Evolutionary conservation across 257 asterid species (phyloP), one percentile per base, ranked within the genome.

Genomic region (Thymus quinquecostatus): DNA sequence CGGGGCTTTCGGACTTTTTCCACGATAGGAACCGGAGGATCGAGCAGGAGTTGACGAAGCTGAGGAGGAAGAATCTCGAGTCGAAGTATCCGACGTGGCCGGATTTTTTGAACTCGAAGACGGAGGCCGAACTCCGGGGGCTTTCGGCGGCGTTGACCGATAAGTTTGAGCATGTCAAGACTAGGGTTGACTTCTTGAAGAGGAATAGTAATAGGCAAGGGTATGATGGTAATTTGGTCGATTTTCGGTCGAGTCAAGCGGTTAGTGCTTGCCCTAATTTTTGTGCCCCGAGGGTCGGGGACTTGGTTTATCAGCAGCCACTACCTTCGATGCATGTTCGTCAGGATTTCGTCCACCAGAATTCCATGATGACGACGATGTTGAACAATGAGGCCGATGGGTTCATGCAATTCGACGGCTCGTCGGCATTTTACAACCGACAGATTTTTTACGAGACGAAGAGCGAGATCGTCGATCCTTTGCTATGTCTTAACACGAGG

Each of bases 31-130:
- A n/a, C 5, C 10, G 27, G 2, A 49, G 34, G 12, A 33, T 66
- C n/a, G 60, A 49, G n/a, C 49, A 33, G 0, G 49, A 49, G 11
- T 60, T 66, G 34, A 3, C 60, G 6, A 49, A 27, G 71, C 45
- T 66, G 7, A 28, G 43, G 13, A n/a, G 21, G 11, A 10, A 14
- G 45, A 66, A 66, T 29, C 3, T 49, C 10, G 49, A 66, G 14
- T 40, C 49, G 2, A 66, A 50, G 48, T 66, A 48, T 30, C 71
- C 60, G 13, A 66, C 60, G n/a, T 36, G 68, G 54, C 54, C 21
- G 3, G 55, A 10, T 1, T 5, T 28, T 1, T 3, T 44, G 21
- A 27, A 63, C 21, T 27, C 5, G 27, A 41, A n/a, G 38, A 21
- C 13, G 5, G 68, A 63, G 5, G 13, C 34, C 27, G 14, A 63